A percentile compares a stretch with the other conserved stretches of the same genome.
phyloP scores from a whole-genome alignment of 169 alveolate species.

The Plasmodium berghei region DNA sequence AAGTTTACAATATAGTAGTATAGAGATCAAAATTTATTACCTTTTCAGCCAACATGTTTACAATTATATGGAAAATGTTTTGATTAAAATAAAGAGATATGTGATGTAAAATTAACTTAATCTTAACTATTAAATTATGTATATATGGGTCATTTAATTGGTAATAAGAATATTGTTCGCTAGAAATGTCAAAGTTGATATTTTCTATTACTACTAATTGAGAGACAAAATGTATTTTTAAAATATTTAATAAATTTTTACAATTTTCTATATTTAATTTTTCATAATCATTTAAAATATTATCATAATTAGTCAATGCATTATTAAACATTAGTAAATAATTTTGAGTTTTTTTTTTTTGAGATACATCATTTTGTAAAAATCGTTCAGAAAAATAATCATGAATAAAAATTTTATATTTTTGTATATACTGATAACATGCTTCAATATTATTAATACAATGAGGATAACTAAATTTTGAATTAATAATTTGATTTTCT shows the following conservation, averaged over 20 bases:
- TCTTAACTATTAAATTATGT: conserved; percentile 25
- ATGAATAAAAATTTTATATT: conserved; percentile 29
- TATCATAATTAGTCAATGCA: conserved; percentile 56
- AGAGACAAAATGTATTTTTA: conserved; percentile 56
- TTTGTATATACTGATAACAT: conserved; percentile 63
- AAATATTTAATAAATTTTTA: conserved; percentile 38
- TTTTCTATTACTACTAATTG: conserved; percentile 52
- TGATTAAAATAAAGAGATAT: conserved; percentile 50
- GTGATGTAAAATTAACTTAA: conserved; percentile 33
- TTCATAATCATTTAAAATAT: conserved; percentile 51
- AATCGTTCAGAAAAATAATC: conserved; percentile 45
- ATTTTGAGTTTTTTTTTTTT: conserved; percentile 39
- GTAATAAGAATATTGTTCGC: conserved; percentile 58
- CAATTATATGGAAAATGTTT: conserved; percentile 28
- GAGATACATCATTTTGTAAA: conserved; percentile 16
- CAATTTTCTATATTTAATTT: conserved; percentile 59
- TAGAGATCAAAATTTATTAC: neutral
- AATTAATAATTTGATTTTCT: conserved; percentile 31
- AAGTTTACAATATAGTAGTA: neutral
- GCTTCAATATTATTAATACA: conserved; percentile 70
- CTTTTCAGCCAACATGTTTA: conserved; percentile 65
- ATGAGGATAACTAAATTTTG: conserved; percentile 68
- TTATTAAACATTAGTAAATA: conserved; percentile 60
- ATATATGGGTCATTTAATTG: conserved; percentile 74
- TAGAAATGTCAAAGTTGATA: conserved; percentile 61